A percentile compares a stretch with the other conserved stretches of the same genome.
phyloP scores from a whole-genome alignment of 768 basidiomycete species.

The Strobilomyces echinocephalus region DNA sequence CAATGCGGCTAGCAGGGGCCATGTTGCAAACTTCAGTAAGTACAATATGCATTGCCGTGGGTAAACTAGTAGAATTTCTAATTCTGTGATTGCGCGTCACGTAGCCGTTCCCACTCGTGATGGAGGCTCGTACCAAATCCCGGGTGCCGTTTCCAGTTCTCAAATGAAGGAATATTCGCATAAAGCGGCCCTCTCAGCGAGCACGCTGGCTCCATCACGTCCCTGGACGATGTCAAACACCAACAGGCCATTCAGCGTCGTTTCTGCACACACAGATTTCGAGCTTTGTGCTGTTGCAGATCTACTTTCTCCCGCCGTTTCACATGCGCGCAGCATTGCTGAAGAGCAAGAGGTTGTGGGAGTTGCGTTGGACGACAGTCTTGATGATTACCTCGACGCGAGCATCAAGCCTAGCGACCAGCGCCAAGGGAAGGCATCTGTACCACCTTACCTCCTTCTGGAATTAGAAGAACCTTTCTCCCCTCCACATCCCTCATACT shows the following conservation, averaged over 20 bases:
- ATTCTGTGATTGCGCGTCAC: conserved; percentile 15
- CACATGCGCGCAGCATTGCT: conserved; percentile 18
- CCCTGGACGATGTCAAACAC: conserved; percentile 24
- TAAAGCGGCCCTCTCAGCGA: conserved; percentile 21
- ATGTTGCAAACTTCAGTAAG: conserved; percentile 27
- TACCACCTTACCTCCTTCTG: conserved; percentile 24
- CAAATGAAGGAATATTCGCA: conserved; percentile 19
- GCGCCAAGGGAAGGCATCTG: conserved; percentile 6
- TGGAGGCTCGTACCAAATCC: conserved; percentile 13
- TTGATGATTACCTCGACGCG: conserved; percentile 29
- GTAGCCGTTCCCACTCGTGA: conserved; percentile 21
- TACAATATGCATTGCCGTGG: conserved; percentile 19
- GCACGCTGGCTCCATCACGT: conserved; percentile 21
- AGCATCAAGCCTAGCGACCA: conserved; percentile 13
- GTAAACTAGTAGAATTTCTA: conserved; percentile 23
- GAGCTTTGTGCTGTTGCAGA: conserved; percentile 51
- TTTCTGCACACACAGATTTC: conserved; percentile 45
- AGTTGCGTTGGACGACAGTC: conserved; percentile 24
- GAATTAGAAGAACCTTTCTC: conserved; percentile 31
- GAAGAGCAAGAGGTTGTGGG: conserved; percentile 24
- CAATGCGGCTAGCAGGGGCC: conserved; percentile 16
- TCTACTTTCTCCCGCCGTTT: conserved; percentile 36
- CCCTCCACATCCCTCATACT: conserved; percentile 18
- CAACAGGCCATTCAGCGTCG: conserved; percentile 36
- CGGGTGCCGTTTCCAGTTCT: conserved; percentile 9